A percentile compares a stretch with the other conserved stretches of the same genome.
These are phyloP conservation scores for Gnaphalium uliginosum DNA, from an alignment of 129 eudicot genomes.

Conservation along the genomic window DNA sequence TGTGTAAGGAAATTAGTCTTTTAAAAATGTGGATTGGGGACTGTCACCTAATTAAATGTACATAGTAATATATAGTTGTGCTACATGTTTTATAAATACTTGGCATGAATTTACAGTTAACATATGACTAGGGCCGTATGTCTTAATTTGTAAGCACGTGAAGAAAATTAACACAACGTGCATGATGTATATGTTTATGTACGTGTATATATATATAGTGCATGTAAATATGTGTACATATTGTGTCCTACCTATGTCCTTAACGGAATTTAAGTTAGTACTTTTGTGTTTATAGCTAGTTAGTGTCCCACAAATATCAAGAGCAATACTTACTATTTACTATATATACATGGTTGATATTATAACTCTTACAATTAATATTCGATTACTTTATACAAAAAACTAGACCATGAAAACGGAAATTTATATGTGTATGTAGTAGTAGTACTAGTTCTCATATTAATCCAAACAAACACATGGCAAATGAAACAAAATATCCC, in stretches of 20 bases:
- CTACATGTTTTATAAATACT: background rate
- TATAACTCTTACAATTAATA: too few relatives aligned
- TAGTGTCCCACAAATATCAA: background rate
- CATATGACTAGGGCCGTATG: background rate
- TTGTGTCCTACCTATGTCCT: background rate
- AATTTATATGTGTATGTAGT: too few relatives aligned
- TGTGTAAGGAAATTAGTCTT: too few relatives aligned
- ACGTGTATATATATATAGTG: too few relatives aligned
- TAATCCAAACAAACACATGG: too few relatives aligned
- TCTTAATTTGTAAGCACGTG: background rate
- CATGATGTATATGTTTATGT: background rate
- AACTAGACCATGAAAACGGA: too few relatives aligned
- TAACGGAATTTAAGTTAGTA: background rate
- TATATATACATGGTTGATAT: background rate
- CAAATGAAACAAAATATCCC: too few relatives aligned
- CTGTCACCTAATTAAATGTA: too few relatives aligned
- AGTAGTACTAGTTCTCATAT: too few relatives aligned
- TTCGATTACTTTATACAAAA: too few relatives aligned
- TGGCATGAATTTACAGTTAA: background rate
- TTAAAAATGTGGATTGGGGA: too few relatives aligned
- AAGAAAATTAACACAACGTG: background rate
- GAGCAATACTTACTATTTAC: background rate
- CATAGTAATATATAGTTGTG: background rate
- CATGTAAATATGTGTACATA: background rate
- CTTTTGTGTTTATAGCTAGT: background rate